phyloP scores from a whole-genome alignment of 2,329 filamentous ascomycete species.

The Sporothrix pallida region DNA sequence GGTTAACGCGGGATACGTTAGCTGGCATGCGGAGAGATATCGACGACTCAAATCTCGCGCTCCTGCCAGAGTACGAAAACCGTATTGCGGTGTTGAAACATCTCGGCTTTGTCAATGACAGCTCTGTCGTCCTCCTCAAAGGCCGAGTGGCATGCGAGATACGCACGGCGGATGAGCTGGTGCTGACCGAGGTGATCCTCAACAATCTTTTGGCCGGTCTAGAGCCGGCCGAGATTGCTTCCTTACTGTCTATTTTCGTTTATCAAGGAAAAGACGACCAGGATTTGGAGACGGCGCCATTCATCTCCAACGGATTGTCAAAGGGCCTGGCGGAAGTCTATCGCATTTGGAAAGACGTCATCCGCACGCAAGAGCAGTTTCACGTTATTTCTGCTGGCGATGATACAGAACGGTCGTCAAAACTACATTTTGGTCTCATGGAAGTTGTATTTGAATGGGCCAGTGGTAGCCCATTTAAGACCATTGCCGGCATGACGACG shows the following conservation, averaged over 20 bases:
- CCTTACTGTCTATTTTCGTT: slow-evolving; percentile 89
- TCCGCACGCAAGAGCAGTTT: slow-evolving; percentile 83
- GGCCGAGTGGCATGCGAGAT: slow-evolving; percentile 99
- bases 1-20: slow-evolving; percentile 95
- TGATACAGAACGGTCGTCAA: slow-evolving; percentile 86
- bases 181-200: slow-evolving; percentile 92
- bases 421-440: slow-evolving; percentile 88
- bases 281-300: slow-evolving; percentile 74
- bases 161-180: slow-evolving; percentile 93
- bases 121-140: slow-evolving; percentile 88
- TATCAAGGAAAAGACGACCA: slow-evolving; percentile 81
- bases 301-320: slow-evolving; percentile 80
- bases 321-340: slow-evolving; percentile 85
- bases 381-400: slow-evolving; percentile 92
- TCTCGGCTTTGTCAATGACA: slow-evolving; percentile 87
- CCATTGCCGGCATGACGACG: slow-evolving; percentile 93
- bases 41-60: slow-evolving; percentile 93
- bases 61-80: slow-evolving; percentile 96
- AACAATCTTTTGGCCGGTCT: slow-evolving; percentile 96
- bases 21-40: slow-evolving; percentile 83
- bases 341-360: slow-evolving; percentile 89
- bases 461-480: slow-evolving; percentile 95
- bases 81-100: slow-evolving; percentile 90
- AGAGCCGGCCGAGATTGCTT: slow-evolving; percentile 95
- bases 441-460: slow-evolving; percentile 99